Conservation (phyloP, 1,284 basidiomycete species). For the Ceratorhiza oryzae-sativae region DNA sequence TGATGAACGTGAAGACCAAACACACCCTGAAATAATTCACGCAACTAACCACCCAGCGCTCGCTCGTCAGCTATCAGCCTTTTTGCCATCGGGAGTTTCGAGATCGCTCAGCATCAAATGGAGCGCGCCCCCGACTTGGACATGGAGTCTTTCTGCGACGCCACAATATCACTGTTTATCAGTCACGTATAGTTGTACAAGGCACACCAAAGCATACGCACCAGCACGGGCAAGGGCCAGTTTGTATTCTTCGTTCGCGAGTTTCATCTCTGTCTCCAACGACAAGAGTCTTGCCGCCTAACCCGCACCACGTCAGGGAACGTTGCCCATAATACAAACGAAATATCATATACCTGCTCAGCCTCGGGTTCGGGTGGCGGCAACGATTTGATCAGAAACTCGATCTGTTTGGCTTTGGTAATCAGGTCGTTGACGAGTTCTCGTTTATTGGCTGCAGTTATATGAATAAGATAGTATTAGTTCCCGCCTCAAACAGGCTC, state of each 20-base stretch:
- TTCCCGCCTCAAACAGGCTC: background rate
- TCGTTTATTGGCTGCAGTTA: constrained; percentile 68
- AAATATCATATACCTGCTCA: constrained; percentile 60
- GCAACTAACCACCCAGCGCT: background rate
- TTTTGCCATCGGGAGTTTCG: constrained; percentile 22
- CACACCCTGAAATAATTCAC: background rate
- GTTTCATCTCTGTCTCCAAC: constrained; percentile 70
- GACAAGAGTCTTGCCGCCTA: constrained; percentile 68
- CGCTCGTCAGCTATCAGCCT: background rate
- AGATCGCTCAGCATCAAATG: constrained; percentile 34
- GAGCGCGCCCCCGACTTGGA: constrained; percentile 23
- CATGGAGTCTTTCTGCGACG: constrained; percentile 19
- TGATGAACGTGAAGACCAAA: constrained; percentile 2
- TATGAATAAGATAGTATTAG: background rate
- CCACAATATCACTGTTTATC: background rate
- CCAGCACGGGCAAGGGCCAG: constrained; percentile 74
- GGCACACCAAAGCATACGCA: constrained; percentile 48
- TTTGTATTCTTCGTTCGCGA: constrained; percentile 75
- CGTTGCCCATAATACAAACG: constrained; percentile 4
- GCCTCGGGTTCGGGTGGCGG: constrained; percentile 77
- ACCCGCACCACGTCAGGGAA: background rate
- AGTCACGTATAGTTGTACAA: background rate
- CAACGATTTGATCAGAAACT: constrained; percentile 77
- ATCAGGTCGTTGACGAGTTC: constrained; percentile 81
- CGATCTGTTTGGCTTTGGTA: constrained; percentile 83